Percentiles rank a stretch among this genome's conserved stretches.
These are phyloP conservation scores for Leishmania martiniquensis DNA, from an alignment of 208 protist genomes.

Conservation along the genomic window DNA sequence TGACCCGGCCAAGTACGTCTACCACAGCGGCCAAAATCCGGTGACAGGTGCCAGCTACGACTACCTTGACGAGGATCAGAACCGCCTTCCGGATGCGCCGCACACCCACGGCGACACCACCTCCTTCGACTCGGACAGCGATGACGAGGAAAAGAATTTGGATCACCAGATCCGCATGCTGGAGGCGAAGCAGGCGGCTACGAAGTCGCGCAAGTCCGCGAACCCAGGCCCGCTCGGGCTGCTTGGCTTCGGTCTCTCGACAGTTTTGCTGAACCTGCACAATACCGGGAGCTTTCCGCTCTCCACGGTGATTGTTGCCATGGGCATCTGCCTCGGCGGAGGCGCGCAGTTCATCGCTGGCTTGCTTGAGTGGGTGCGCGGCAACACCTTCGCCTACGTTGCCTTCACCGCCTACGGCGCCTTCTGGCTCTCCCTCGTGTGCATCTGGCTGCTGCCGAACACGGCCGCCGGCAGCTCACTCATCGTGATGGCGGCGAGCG, in stretches of 20 bases:
- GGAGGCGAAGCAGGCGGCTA: slow-evolving; percentile 6
- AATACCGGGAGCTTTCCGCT: slow-evolving; percentile 43
- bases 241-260: slow-evolving; percentile 64
- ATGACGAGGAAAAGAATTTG: slow-evolving; percentile 18
- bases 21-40: slow-evolving; percentile 15
- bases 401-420: slow-evolving; percentile 43
- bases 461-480: neutral
- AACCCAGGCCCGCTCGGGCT: slow-evolving; percentile 44
- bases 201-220: slow-evolving; percentile 28
- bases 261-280: slow-evolving; percentile 56
- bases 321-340: slow-evolving; percentile 50
- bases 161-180: slow-evolving; percentile 35
- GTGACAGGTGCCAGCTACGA: slow-evolving; percentile 16
- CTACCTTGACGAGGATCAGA: slow-evolving; percentile 41
- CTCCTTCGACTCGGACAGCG: slow-evolving; percentile 29
- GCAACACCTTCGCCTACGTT: slow-evolving; percentile 54
- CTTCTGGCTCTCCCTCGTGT: slow-evolving; percentile 53
- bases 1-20: neutral
- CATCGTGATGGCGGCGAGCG: neutral
- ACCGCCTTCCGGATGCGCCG: neutral
- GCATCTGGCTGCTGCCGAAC: slow-evolving; percentile 49
- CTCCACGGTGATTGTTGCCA: slow-evolving; percentile 18
- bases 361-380: slow-evolving; percentile 44
- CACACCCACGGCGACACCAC: neutral
- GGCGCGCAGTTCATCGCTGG: slow-evolving; percentile 59